Base-by-base conservation (phyloP, 768 basidiomycete genomes). In the Astraeus odoratus region DNA sequence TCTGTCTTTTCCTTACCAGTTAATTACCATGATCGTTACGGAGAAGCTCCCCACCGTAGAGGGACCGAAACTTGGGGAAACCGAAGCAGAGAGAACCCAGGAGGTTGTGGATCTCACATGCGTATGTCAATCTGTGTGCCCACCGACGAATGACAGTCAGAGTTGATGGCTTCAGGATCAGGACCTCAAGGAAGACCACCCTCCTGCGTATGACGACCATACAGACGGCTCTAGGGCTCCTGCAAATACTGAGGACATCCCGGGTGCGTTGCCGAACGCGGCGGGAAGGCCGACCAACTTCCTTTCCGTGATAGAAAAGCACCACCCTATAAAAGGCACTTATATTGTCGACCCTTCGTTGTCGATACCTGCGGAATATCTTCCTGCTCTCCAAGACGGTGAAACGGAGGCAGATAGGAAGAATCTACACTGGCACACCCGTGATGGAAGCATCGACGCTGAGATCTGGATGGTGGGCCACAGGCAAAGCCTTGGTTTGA, bases 401-500 rank as follows among this genome's bases (percentile, higher is more conserved):
- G 46, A 48, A 16, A 19, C 24, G 26, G 37, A 73, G 42, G 57
- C 50, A 3, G 61, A 64, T 1, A 60, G 76, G 29, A 68, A 59
- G 23, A 73, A 75, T 46, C 46, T 77, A 1, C 56, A 42, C 7
- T 49, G 74, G 8, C 50, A 47, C 18, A 63, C 71, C 0, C 58
- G 38, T 19, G 60, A 66, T 48, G 66, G 71, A 2, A 43, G 48
- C 4, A 61, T 78, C 3, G 50, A 66, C 2, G 70, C 62, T 7
- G 67, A 74, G 0, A 50, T 78, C 20, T 72, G 65, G 53, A 42
- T 76, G 39, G 33, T 68, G 4, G 47, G 49, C 18, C 47, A 19
- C 10, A 34, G 48, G 10, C 20, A 25, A n/a, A 7, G 15, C 20
- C 20, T 30, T 3, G 20, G 20, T 8, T 16, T 37, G 4, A 19